These are phyloP conservation scores for Acorus gramineus DNA, from an alignment of 106 monocot species.

Conservation along the genomic window DNA sequence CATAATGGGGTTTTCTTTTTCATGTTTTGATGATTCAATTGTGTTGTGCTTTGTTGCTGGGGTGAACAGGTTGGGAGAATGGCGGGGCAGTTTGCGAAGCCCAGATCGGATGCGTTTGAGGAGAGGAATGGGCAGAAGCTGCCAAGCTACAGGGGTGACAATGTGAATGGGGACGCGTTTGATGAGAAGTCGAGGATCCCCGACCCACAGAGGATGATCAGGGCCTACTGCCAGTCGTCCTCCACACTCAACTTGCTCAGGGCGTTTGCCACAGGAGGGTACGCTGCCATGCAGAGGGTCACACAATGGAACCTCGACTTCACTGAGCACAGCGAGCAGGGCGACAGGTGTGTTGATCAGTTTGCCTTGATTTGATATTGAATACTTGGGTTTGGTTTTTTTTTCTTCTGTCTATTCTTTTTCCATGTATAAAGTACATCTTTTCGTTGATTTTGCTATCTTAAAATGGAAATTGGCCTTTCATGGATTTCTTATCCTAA, in stretches of 20 bases:
- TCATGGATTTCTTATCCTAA: too few relatives aligned
- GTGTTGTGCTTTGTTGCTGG: too few relatives aligned
- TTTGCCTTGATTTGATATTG: too few relatives aligned
- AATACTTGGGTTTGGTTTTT: too few relatives aligned
- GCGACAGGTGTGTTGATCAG: slow-evolving; percentile 10
- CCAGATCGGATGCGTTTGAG: slow-evolving; percentile 24
- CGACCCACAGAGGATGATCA: too few relatives aligned
- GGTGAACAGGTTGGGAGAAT: neutral
- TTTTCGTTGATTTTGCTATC: too few relatives aligned
- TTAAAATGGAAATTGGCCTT: too few relatives aligned
- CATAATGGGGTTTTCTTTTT: too few relatives aligned
- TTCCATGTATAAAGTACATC: too few relatives aligned
- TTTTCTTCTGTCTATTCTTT: too few relatives aligned
- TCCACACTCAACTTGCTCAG: slow-evolving; percentile 39
- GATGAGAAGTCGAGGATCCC: slow-evolving; percentile 26
- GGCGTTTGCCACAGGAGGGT: slow-evolving; percentile 36
- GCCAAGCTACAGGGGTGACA: slow-evolving; percentile 39
- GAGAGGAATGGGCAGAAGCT: slow-evolving; percentile 41
- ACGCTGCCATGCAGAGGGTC: slow-evolving; percentile 19
- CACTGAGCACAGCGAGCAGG: slow-evolving; percentile 25
- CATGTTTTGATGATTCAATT: too few relatives aligned
- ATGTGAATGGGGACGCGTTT: slow-evolving; percentile 32
- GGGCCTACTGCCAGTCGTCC: slow-evolving; percentile 25
- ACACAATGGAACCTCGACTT: slow-evolving; percentile 29
- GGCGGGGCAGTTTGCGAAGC: slow-evolving; percentile 22